Percentiles rank a stretch among this genome's conserved stretches.
These are phyloP conservation scores for Galerina marginata DNA, from an alignment of 768 basidiomycete genomes.

Conservation along the genomic window DNA sequence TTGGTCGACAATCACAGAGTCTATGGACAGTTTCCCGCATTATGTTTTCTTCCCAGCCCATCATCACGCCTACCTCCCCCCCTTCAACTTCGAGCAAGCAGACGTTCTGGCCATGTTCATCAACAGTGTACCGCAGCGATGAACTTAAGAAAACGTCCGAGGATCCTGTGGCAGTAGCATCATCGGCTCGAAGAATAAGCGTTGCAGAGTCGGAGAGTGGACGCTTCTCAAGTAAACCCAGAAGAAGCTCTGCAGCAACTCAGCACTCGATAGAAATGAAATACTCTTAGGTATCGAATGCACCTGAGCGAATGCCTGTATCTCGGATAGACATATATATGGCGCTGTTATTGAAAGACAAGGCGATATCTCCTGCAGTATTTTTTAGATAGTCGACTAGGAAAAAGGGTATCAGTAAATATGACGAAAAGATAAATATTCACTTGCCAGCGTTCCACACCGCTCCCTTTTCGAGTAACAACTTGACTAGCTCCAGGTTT, in stretches of 20 bases:
- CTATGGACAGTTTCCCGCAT: slow-evolving; percentile 82
- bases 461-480: slow-evolving; percentile 81
- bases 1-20: slow-evolving; percentile 61
- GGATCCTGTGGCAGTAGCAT: slow-evolving; percentile 64
- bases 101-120: slow-evolving; percentile 80
- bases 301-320: slow-evolving; percentile 91
- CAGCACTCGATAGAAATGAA: slow-evolving; percentile 14
- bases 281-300: slow-evolving; percentile 28
- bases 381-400: slow-evolving; percentile 78
- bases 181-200: slow-evolving; percentile 53
- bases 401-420: background rate
- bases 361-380: slow-evolving; percentile 89
- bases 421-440: background rate
- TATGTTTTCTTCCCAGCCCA: slow-evolving; percentile 94
- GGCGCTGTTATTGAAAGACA: slow-evolving; percentile 79
- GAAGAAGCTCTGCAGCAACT: slow-evolving; percentile 65
- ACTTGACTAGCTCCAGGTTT: slow-evolving; percentile 63
- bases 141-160: slow-evolving; percentile 75
- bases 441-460: slow-evolving; percentile 86
- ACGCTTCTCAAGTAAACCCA: slow-evolving; percentile 62
- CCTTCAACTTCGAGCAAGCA: slow-evolving; percentile 70
- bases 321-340: slow-evolving; percentile 86
- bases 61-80: slow-evolving; percentile 97
- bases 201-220: slow-evolving; percentile 26
- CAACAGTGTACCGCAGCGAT: slow-evolving; percentile 67